Evolutionary conservation across 2,329 filamentous ascomycete species (phyloP).

Genomic region (Cladosporium oxysporum): DNA sequence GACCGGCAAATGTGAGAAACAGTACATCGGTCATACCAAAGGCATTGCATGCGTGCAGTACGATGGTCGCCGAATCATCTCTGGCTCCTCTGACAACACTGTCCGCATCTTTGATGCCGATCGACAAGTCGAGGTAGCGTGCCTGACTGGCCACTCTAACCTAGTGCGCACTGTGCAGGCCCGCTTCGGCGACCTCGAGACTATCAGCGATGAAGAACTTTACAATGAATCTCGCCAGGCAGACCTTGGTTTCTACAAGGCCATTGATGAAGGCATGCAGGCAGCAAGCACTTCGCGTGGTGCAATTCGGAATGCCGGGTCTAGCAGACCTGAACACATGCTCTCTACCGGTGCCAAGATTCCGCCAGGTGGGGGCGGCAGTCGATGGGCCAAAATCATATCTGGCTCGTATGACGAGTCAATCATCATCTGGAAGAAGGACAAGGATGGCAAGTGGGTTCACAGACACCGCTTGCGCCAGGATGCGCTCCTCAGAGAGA

Average conservation of each 20-base stretch:
- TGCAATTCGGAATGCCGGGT: conserved; percentile 64
- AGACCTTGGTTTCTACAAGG: conserved; percentile 71
- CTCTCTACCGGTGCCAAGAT: conserved; percentile 81
- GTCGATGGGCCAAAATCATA: conserved; percentile 89
- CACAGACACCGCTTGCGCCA: conserved; percentile 62
- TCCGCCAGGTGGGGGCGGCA: conserved; percentile 86
- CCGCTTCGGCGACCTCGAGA: conserved; percentile 85
- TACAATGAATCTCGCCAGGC: conserved; percentile 70
- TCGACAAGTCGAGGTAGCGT: conserved; percentile 85
- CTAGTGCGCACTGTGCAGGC: conserved; percentile 94
- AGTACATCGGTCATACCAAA: conserved; percentile 84
- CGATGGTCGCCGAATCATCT: conserved; percentile 89
- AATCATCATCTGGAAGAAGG: conserved; percentile 91
- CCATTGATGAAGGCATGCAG: conserved; percentile 50
- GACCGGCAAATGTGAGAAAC: conserved; percentile 72
- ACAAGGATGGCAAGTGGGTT: conserved; percentile 78
- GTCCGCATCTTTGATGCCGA: conserved; percentile 91
- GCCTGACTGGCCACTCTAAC: conserved; percentile 76
- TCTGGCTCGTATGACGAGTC: conserved; percentile 96
- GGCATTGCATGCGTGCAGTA: conserved; percentile 98
- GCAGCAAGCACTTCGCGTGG: conserved; percentile 37
- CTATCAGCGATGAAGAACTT: conserved; percentile 70
- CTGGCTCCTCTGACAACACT: conserved; percentile 92
- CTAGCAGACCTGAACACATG: conserved; percentile 72
- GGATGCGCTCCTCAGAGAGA: conserved; percentile 25